Evolutionary conservation across 305 asterid genomes (phyloP).

Genomic region (Solanum hybrid): DNA sequence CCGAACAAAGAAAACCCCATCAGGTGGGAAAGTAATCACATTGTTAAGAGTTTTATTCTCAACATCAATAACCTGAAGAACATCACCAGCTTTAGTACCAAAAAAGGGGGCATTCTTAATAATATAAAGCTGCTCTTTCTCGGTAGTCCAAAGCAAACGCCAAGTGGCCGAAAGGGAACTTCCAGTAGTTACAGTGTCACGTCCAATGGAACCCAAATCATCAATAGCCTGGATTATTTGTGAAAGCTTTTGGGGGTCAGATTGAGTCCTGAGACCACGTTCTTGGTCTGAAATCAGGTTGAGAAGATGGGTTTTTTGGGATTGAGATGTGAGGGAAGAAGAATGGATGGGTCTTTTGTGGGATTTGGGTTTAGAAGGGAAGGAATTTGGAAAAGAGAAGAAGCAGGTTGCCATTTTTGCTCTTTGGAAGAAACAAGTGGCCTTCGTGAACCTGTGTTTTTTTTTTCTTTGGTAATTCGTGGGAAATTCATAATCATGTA

Average conservation of each 20-base stretch:
- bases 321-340: slow-evolving; percentile 50
- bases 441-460: neutral
- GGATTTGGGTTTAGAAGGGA: slow-evolving; percentile 7
- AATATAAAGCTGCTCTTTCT: slow-evolving; percentile 86
- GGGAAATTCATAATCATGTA: neutral
- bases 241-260: slow-evolving; percentile 51
- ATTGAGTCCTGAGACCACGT: slow-evolving; percentile 77
- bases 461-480: neutral
- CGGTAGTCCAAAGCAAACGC: slow-evolving; percentile 94
- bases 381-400: slow-evolving; percentile 22
- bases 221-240: slow-evolving; percentile 61
- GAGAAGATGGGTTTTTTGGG: slow-evolving; percentile 67
- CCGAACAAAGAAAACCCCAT: slow-evolving; percentile 85
- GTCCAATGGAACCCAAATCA: slow-evolving; percentile 38
- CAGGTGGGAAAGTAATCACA: slow-evolving; percentile 81
- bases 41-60: slow-evolving; percentile 46
- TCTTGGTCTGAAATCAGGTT: slow-evolving; percentile 65
- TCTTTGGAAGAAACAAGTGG: neutral
- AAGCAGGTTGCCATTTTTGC: slow-evolving; percentile 20
- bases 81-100: slow-evolving; percentile 77
- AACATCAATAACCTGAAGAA: slow-evolving; percentile 77
- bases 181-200: slow-evolving; percentile 47
- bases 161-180: slow-evolving; percentile 58
- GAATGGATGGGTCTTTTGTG: slow-evolving; percentile 9
- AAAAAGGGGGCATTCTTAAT: slow-evolving; percentile 49